Evolutionary conservation across 2,329 filamentous ascomycete species (phyloP).

Genomic region (Arthrobotrys conoides): DNA sequence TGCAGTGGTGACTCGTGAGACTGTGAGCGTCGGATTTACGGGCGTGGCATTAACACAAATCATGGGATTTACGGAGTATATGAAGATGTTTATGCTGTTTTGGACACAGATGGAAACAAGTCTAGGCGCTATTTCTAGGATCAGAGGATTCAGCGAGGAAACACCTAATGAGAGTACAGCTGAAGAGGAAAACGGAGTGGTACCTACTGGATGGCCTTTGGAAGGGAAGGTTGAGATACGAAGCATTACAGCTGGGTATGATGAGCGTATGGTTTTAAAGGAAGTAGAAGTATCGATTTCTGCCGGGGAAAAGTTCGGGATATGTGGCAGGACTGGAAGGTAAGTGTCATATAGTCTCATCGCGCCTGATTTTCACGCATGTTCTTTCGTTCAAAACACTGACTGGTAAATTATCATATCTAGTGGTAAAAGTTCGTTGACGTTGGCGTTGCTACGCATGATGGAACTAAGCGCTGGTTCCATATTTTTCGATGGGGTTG

Average conservation of each 20-base stretch:
- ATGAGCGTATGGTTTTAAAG: constrained; percentile 63
- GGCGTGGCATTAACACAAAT: constrained; percentile 67
- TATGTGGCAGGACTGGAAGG: constrained; percentile 73
- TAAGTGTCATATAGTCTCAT: constrained; percentile 63
- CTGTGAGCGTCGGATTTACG: constrained; percentile 65
- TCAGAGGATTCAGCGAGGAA: constrained; percentile 65
- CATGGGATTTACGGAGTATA: constrained; percentile 64
- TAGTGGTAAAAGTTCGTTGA: constrained; percentile 71
- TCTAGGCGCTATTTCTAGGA: constrained; percentile 66
- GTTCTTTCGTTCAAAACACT: too few relatives aligned
- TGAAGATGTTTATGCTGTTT: constrained; percentile 65
- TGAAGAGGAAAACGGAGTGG: constrained; percentile 40
- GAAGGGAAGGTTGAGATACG: constrained; percentile 65
- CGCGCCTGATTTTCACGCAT: too few relatives aligned
- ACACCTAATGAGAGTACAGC: constrained; percentile 65
- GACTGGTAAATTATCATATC: not conserved
- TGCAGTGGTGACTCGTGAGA: constrained; percentile 68
- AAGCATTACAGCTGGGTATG: constrained; percentile 65
- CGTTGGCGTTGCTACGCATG: constrained; percentile 70
- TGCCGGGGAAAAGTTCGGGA: constrained; percentile 70
- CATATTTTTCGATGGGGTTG: constrained; percentile 70
- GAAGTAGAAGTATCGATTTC: constrained; percentile 64
- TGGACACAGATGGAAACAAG: constrained; percentile 68
- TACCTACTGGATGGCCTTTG: constrained; percentile 66
- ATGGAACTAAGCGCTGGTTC: constrained; percentile 68